phyloP scores from a whole-genome alignment of 352 stramenopile species.

The Globisporangium abappressorium region DNA sequence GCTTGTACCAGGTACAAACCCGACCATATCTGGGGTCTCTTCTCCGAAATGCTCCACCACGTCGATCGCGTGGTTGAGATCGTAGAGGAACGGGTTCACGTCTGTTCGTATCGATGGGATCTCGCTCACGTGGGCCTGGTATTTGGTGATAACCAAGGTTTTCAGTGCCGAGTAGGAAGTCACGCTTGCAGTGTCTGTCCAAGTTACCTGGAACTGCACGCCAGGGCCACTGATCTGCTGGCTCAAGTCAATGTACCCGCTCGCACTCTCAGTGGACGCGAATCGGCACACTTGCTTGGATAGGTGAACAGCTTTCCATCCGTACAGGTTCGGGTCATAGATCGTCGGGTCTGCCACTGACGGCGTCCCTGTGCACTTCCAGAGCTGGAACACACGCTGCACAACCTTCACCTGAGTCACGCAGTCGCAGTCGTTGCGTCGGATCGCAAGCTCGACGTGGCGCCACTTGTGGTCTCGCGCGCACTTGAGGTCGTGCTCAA shows the following conservation, averaged over 20 bases:
- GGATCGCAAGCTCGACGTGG: constrained; percentile 84
- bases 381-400: constrained; percentile 90
- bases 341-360: constrained; percentile 24
- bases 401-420: constrained; percentile 84
- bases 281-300: constrained; percentile 57
- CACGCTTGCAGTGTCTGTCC: constrained; percentile 59
- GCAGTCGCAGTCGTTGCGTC: constrained; percentile 92
- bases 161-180: constrained; percentile 80
- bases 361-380: constrained; percentile 85
- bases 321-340: constrained; percentile 47
- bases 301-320: constrained; percentile 56
- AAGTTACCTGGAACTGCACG: constrained; percentile 66
- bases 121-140: constrained; percentile 24
- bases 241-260: constrained; percentile 27
- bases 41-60: constrained; percentile 88
- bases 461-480: constrained; percentile 94
- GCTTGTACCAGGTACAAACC: constrained; percentile 38
- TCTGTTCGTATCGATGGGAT: constrained; percentile 26
- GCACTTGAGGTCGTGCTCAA: constrained; percentile 80
- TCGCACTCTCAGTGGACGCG: constrained; percentile 14
- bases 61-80: constrained; percentile 86
- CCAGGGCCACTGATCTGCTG: constrained; percentile 24
- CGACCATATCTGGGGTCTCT: constrained; percentile 73
- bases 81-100: constrained; percentile 92
- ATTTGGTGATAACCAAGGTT: constrained; percentile 39